Evolutionary conservation across 1,284 basidiomycete genomes (phyloP).

Genomic region (Ganoderma meredithae): DNA sequence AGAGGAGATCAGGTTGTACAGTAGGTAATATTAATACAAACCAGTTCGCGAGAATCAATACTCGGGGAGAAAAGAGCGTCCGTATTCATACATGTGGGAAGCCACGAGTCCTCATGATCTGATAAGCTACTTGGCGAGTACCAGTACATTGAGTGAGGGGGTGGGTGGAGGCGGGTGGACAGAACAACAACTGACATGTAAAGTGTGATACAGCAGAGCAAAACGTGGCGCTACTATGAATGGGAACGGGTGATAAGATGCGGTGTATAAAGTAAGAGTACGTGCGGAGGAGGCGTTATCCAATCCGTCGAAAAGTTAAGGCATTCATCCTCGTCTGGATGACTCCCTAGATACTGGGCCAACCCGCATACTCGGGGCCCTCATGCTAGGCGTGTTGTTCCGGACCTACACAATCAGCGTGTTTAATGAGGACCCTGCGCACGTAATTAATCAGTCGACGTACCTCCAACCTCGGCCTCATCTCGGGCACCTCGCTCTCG

Average conservation of each 20-base stretch:
- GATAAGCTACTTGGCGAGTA: constrained; percentile 2
- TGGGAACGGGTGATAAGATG: background rate
- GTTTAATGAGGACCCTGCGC: background rate
- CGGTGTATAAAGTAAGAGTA: background rate
- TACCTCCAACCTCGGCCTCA: constrained; percentile 23
- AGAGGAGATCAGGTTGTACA: background rate
- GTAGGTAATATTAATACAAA: constrained; percentile 10
- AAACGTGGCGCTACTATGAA: constrained; percentile 6
- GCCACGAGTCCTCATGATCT: background rate
- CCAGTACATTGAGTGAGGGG: background rate
- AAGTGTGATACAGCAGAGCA: constrained; percentile 5
- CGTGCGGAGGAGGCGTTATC: background rate
- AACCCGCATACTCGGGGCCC: constrained; percentile 3
- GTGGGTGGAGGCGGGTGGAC: too few relatives aligned
- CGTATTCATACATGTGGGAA: background rate
- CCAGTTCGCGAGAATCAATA: constrained; percentile 3
- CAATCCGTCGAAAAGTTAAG: background rate
- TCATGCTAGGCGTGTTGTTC: constrained; percentile 27
- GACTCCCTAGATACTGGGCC: constrained; percentile 8
- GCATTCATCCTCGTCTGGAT: constrained; percentile 20
- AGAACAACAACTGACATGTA: constrained; percentile 13
- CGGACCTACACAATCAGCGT: constrained; percentile 32
- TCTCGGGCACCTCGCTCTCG: constrained; percentile 17
- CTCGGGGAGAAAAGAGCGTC: background rate
- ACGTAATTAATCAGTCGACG: background rate